Evolutionary conservation across 2,329 filamentous ascomycete species (phyloP), one percentile per base, ranked within the genome.

Genomic region (Colletotrichum somersetense): DNA sequence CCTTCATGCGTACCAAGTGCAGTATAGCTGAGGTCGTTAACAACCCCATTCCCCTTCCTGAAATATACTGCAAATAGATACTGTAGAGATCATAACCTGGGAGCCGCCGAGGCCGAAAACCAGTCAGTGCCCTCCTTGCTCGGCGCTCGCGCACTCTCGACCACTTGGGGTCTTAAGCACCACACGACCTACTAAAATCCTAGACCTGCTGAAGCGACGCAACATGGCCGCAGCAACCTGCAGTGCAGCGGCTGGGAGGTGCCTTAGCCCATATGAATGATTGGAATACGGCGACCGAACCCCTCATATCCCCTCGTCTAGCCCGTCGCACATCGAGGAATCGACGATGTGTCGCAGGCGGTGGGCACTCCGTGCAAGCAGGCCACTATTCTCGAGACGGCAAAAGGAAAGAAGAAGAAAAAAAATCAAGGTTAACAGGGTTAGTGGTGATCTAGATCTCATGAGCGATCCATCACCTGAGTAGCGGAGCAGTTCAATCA

Each of bases 191-290:
- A 40, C 10, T 40, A 11, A 30, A 30, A 30, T 30, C 3, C 30
- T 33, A 52, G 42, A 35, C 44, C 38, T 62, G 30, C 63, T 66
- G 61, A 57, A 71, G 52, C 65, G 67, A 71, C 65, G 65, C 68
- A 68, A 71, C 52, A 71, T 71, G 65, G 44, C 48, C 58, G 58
- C 68, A 71, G 44, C 69, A 68, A 58, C 58, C 68, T 71, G 68
- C 68, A 71, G 44, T 61, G 44, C 52, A 58, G 69, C 58, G 65
- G 69, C 65, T 72, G 69, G 69, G 69, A 42, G 52, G 62, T 69
- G 65, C 69, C 42, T 63, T 71, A 66, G 67, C 48, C 48, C 66
- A 67, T 67, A 71, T 62, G 67, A 62, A 56, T 71, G 70, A 73
- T 71, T 73, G 70, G 70, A 70, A 66, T 71, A 67, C 26, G 67